Conservation (phyloP, 768 basidiomycete genomes). For the Cystobasidium onofrii region DNA sequence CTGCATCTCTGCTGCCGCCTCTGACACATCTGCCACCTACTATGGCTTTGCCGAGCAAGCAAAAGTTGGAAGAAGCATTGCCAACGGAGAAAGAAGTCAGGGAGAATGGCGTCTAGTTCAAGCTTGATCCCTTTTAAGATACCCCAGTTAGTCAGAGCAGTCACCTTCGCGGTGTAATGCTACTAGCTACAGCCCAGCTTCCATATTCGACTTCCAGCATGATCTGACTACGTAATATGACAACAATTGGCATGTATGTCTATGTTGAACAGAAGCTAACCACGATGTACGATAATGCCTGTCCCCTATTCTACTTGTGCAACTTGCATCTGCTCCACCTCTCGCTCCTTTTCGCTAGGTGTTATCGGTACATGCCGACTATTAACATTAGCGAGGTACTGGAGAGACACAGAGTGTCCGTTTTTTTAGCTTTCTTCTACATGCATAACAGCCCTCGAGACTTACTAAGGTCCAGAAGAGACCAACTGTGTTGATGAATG, state of each 20-base stretch:
- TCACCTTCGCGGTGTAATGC: no score
- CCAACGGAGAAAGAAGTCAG: conserved; percentile 28
- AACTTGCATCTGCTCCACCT: not conserved
- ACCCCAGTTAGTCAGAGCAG: no score
- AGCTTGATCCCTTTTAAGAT: not conserved
- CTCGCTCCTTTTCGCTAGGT: not conserved
- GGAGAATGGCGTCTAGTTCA: not conserved
- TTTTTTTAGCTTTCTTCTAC: no score
- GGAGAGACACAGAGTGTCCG: not conserved
- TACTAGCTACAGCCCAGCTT: no score
- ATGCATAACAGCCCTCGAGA: not conserved
- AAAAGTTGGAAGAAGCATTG: conserved; percentile 38
- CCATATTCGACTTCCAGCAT: no score
- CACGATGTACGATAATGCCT: no score
- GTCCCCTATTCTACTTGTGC: not conserved
- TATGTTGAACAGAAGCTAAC: no score
- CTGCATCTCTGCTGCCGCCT: conserved; percentile 69
- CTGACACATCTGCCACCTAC: conserved; percentile 82
- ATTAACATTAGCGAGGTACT: conserved; percentile 13
- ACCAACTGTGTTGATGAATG: conserved; percentile 38
- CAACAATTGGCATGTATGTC: not conserved
- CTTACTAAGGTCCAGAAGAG: conserved; percentile 22
- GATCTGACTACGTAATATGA: not conserved
- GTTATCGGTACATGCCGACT: conserved; percentile 9
- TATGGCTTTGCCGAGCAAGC: conserved; percentile 62